Conservation (phyloP, 2,329 filamentous ascomycete genomes). For the Fusarium sacchari region DNA sequence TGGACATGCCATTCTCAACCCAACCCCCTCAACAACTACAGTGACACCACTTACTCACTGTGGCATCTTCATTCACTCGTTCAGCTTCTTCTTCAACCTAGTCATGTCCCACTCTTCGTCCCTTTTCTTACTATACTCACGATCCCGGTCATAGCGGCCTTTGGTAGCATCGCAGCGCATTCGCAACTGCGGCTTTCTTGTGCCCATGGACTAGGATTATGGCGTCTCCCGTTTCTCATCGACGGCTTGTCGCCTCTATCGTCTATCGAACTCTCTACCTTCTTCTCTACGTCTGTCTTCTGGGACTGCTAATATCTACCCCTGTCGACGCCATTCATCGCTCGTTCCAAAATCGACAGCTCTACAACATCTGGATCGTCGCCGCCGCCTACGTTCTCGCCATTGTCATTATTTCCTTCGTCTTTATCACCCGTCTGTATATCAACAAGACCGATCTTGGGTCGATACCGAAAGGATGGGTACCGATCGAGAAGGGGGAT, state of each 20-base stretch:
- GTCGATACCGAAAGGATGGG: constrained; percentile 86
- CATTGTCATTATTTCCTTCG: constrained; percentile 73
- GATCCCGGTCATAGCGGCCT: constrained; percentile 16
- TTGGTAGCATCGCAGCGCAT: neutral
- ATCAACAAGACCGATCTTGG: constrained; percentile 82
- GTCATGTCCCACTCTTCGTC: constrained; percentile 42
- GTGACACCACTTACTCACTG: constrained; percentile 27
- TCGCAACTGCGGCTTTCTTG: constrained; percentile 9
- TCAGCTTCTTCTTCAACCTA: constrained; percentile 33
- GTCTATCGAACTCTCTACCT: constrained; percentile 84
- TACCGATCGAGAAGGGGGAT: constrained; percentile 87
- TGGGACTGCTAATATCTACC: constrained; percentile 79
- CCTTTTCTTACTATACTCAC: constrained; percentile 25
- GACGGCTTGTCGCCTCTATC: constrained; percentile 74
- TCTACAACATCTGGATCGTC: constrained; percentile 86
- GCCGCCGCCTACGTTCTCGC: constrained; percentile 80
- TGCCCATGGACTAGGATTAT: constrained; percentile 28
- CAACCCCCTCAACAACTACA: constrained; percentile 34
- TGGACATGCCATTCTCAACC: constrained; percentile 34
- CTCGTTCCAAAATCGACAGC: constrained; percentile 71
- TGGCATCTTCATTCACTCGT: constrained; percentile 25
- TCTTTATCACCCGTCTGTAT: constrained; percentile 87
- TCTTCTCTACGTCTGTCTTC: constrained; percentile 76
- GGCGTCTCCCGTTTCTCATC: constrained; percentile 52
- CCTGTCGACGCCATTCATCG: constrained; percentile 85